Base-by-base conservation (phyloP, 371 early-diverging fungal genomes). In the Apophysomyces elegans region DNA sequence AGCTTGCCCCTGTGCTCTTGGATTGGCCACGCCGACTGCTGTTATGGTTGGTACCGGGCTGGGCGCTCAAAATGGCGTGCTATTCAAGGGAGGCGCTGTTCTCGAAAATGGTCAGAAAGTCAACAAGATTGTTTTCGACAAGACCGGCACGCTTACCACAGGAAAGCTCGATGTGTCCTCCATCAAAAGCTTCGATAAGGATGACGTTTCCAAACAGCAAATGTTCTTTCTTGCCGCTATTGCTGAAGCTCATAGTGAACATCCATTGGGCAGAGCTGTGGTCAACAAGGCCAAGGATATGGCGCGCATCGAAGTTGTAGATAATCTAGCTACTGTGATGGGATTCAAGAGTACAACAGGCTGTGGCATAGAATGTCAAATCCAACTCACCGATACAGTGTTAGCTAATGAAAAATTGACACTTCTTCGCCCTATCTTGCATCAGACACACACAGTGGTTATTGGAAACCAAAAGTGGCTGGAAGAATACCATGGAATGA, bases 11-110 rank as follows among this genome's bases (percentile, higher is more conserved):
- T 98, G 99, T 77, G 96, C 99, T 1, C 78, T 98, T 13, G 98
- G 99, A 1, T 83, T 98, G 44, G 93, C 96, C 43, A 96, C 95
- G 0, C 99, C 99, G 12, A 98, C 99, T 0, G 99, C 98, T 0
- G 95, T 99, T 39, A 98, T 98, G 98, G 98, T 97, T 4, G 98
- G 98, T 21, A 97, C 97, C 0, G 98, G 99, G 18, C 89, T 98
- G 2, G 96, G 96, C 32, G 99, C 98, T 8, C 87, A 95, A 72
- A 76, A 89, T 37, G 96, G 95, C 26, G 94, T 96, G 18, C 69
- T 96, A 56, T 95, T 96, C 77, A 96, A 96, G 71, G 90, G 93
- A 26, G 95, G 93, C 5, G 86, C 76, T 35, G 87, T 95, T 9
- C 74, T 98, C 56, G 97, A 96, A 70, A 86, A 85, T 3, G 95